These are phyloP conservation scores for Excoecaria cochinchinensis DNA, from an alignment of 345 rosid genomes.

Conservation along the genomic window DNA sequence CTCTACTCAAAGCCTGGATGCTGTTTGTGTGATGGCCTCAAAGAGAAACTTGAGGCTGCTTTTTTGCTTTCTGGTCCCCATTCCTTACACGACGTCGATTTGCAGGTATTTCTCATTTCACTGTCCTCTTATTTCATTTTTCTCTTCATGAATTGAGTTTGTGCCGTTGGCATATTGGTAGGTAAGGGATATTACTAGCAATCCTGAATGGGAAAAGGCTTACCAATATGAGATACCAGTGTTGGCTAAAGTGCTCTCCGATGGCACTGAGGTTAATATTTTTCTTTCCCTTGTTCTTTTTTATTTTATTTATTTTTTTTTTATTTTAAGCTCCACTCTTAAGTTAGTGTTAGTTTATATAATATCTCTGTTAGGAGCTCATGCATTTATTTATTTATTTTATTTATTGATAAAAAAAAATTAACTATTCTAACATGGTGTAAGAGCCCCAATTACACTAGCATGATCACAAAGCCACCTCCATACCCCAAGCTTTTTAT, in stretches of 20 bases:
- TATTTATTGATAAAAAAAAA: no score
- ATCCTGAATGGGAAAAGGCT: constrained; percentile 77
- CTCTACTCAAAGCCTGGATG: constrained; percentile 89
- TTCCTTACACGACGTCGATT: constrained; percentile 68
- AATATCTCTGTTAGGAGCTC: no score
- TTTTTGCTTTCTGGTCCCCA: constrained; percentile 28
- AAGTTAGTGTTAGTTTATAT: neutral
- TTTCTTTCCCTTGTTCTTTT: neutral
- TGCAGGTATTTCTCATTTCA: constrained; percentile 44
- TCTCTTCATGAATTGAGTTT: neutral
- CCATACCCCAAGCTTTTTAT: no score
- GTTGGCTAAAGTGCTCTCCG: constrained; percentile 56
- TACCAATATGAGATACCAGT: constrained; percentile 84
- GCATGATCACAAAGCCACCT: no score
- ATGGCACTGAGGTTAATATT: constrained; percentile 64
- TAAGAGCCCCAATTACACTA: no score
- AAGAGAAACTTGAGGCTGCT: constrained; percentile 13
- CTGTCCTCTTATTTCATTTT: neutral
- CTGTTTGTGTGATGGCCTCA: constrained; percentile 94
- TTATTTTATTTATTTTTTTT: no score
- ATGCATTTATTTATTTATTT: no score
- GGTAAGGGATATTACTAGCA: constrained; percentile 75
- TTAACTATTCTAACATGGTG: no score
- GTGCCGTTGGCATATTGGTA: constrained; percentile 20
- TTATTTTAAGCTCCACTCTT: neutral